Base-by-base conservation (phyloP, 495 filamentous ascomycete species). In the Oidiodendron maius region DNA sequence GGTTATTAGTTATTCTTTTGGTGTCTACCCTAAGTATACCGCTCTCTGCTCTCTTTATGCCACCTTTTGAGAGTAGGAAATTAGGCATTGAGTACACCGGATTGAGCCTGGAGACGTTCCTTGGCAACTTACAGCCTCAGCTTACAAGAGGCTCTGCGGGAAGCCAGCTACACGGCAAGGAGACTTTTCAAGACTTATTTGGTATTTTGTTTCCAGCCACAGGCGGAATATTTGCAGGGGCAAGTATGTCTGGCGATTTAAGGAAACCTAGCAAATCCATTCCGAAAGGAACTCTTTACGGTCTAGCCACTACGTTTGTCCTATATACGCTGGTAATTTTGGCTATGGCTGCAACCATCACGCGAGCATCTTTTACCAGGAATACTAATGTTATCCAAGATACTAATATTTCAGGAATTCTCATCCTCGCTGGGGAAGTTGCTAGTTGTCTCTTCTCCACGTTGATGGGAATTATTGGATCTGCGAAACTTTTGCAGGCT, bases 231-330 rank as follows among this genome's bases (percentile, higher is more conserved):
- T 80, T 80, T 56, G 77, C 77, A 25, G 88, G 88, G n/a, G 88
- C 88, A 2, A 89, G 84, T 51, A 94, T 95, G 89, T 93, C 88
- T 9, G 89, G 89, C 2, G 88, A 95, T 63, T 60, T 95, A 34
- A 82, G 76, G 49, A 83, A 90, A 48, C 88, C 89, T 5, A 91
- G 86, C 72, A 89, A 85, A 56, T 77, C 86, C 2, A 94, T 95
- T 45, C 89, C 89, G 0, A 82, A 76, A 55, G 89, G 89, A 4
- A 95, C 89, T 1, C 68, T 95, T 8, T 81, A 81, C 55, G 87
- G 87, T 1, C 73, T 93, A 51, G 71, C 76, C 11, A 71, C 87
- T 35, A 95, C 89, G 1, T 87, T 94, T 56, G 51, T 88, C 40
- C 69, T 81, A 1, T 95, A 95, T 64, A 64, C 84, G 2, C 51